Evolutionary conservation across 2,329 filamentous ascomycete species (phyloP), one percentile per base, ranked within the genome.

Genomic region (Talaromyces sp.): DNA sequence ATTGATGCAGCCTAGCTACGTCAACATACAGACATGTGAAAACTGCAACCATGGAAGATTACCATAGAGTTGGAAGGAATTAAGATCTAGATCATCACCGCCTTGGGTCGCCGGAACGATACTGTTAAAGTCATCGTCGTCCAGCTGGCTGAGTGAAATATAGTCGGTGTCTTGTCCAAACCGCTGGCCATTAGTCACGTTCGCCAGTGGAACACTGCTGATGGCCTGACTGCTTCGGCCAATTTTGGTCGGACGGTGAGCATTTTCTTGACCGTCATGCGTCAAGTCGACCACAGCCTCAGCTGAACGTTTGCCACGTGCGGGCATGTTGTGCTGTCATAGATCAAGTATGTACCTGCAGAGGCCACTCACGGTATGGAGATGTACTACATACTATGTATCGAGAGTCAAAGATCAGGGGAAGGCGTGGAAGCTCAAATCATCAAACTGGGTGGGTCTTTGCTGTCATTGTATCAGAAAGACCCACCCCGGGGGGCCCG

Each of bases 11-110:
- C 78, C 80, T 75, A 59, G 74, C 76, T 25, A 37, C 3, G 66
- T 65, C 52, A 70, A 77, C 17, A 45, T 43, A 45, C 13, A 27
- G 8, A 11, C 33, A 15, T 8, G n/a, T 19, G 11, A 22, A 22
- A 1, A 15, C 1, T 37, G 50, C n/a, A 25, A n/a, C 33, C 15
- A n/a, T 33, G n/a, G 27, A 61, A 9, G 10, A 17, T 69, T 80
- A 72, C 80, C 79, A 66, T 81, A 81, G 22, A 78, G 74, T 49
- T 78, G 71, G 56, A 71, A 78, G 27, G 68, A 73, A 3, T 71
- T 70, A 60, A 75, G 70, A 2, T 74, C 71, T n/a, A 74, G 67
- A 59, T 80, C 78, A 67, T 80, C 76, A 8, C 63, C 63, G 25
- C 71, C 74, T 63, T 79, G 76, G 45, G 68, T 75, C 13, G 70